Base-by-base conservation (phyloP, 257 asterid species). In the Cordia subcordata region DNA sequence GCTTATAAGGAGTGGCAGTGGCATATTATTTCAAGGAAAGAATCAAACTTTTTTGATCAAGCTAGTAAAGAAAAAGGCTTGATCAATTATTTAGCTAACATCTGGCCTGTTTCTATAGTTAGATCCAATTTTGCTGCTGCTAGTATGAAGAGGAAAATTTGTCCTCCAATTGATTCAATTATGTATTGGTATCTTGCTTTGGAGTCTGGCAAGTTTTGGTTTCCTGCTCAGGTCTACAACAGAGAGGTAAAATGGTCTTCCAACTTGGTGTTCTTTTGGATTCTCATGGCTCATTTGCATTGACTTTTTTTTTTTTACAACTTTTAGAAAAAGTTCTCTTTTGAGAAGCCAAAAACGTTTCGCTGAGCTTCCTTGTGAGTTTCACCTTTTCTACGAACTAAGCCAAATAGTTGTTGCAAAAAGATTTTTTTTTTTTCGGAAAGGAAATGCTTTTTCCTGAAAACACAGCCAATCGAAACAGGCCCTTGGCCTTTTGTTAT, bases 171-270 rank as follows among this genome's bases (percentile, higher is more conserved):
- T 63, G 86, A 85, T 74, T 87, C 95, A 4, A 44, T 79, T 39
- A 87, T 87, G 95, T 73, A 73, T 65, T 74, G 76, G 80, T 90
- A 78, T 75, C 72, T 79, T 73, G 96, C 96, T 62, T 87, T 90
- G 55, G 88, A 87, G 73, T 72, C 88, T 49, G 97, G 97, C 56
- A 68, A 67, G 20, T 87, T 87, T 63, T 81, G 94, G 85, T 87
- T 90, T 60, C 96, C 95, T 57, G 96, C 96, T 3, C 97, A 90
- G 80, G 95, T 90, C 47, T 90, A 85, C 45, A 90, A 90, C 55
- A 88, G 96, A 1, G 96, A 90, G 95, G 97, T 88, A 64, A 14
- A 18, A n/a, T n/a, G n/a, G n/a, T n/a, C n/a, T n/a, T n/a, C n/a
- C n/a, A n/a, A n/a, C n/a, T n/a, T n/a, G n/a, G n/a, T n/a, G n/a